These are phyloP conservation scores for Trebouxia gelatinosa DNA, from an alignment of 163 green algal genomes.

Conservation along the genomic window DNA sequence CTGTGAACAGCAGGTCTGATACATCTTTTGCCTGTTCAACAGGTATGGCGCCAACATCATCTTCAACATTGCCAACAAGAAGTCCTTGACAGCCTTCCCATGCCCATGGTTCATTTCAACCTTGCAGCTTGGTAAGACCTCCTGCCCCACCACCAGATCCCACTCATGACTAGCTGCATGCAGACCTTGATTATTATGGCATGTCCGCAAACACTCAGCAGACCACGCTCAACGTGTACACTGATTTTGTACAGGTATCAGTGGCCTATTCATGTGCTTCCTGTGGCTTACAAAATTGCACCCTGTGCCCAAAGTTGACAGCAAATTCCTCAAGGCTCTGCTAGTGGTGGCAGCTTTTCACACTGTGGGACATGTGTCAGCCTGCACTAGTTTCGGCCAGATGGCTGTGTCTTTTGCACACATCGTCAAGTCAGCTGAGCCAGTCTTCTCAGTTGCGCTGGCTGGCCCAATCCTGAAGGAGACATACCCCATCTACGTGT, in stretches of 20 bases:
- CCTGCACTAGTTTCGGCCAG: slow-evolving; percentile 67
- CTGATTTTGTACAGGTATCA: slow-evolving; percentile 2
- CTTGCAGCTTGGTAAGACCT: slow-evolving; percentile 52
- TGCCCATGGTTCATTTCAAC: slow-evolving; percentile 83
- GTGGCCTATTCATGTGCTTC: slow-evolving; percentile 77
- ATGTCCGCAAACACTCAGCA: not conserved
- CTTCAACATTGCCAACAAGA: slow-evolving; percentile 91
- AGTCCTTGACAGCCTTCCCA: slow-evolving; percentile 82
- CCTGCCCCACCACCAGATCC: too few species aligned
- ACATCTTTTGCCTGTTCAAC: slow-evolving; percentile 7
- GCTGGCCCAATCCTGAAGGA: slow-evolving; percentile 66
- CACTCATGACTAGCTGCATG: too few species aligned
- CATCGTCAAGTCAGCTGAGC: slow-evolving; percentile 93
- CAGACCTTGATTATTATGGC: not conserved
- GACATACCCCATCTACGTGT: slow-evolving; percentile 72
- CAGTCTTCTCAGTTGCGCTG: slow-evolving; percentile 81
- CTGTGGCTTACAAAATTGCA: slow-evolving; percentile 83
- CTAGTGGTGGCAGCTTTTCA: slow-evolving; percentile 90
- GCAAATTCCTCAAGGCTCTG: slow-evolving; percentile 71
- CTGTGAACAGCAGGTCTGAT: not conserved
- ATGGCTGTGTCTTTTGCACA: slow-evolving; percentile 81
- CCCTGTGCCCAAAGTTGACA: slow-evolving; percentile 63
- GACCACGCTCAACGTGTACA: not conserved
- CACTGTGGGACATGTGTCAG: slow-evolving; percentile 86
- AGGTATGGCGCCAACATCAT: slow-evolving; percentile 81